Base-by-base conservation (phyloP, 2,329 filamentous ascomycete species). In the Aspergillus sp. region DNA sequence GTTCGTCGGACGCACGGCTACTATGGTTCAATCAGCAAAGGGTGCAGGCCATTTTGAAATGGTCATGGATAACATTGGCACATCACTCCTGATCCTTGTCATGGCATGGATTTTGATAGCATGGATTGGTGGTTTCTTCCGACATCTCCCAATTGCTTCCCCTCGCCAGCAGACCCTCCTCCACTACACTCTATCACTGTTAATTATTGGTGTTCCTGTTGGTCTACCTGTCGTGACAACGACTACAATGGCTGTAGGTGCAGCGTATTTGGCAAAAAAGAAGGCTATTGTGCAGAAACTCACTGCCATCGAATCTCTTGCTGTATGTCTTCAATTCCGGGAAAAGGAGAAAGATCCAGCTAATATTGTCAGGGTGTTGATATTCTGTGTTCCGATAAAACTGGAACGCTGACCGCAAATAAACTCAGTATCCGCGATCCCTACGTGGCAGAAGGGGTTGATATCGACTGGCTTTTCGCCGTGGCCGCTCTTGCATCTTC, bases 381-480 rank as follows among this genome's bases (percentile, higher is more conserved):
- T 71, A 87, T 91, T 64, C 83, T 91, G 64, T 92, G 89, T 78
- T 91, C 89, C 60, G 89, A 92, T 76, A 91, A 92, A 81, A 91
- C 89, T 9, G 89, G 89, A 76, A 92, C 89, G 20, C 80, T 91
- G n/a, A 75, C 73, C 2, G 73, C 73, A 17, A 75, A 75, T 62
- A 88, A 91, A 77, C 79, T 91, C 59, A 89, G 85, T 67, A 89
- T 91, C 67, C 87, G 88, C 64, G 88, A 91, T 67, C 89, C 89
- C 2, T 91, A 87, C 74, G 88, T 91, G 45, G 85, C 87, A 42
- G 89, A 91, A 74, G 89, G 89, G 55, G 84, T 90, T 66, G 88
- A 91, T 71, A 83, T 90, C 70, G 88, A 91, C 78, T 91, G 88
- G 88, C 90, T 91, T 87, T 91, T 91, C 85, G 88, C 89, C 54